These are phyloP conservation scores for Mesembryanthemum crystallinum DNA, from an alignment of 148 eudicot genomes.

Conservation along the genomic window DNA sequence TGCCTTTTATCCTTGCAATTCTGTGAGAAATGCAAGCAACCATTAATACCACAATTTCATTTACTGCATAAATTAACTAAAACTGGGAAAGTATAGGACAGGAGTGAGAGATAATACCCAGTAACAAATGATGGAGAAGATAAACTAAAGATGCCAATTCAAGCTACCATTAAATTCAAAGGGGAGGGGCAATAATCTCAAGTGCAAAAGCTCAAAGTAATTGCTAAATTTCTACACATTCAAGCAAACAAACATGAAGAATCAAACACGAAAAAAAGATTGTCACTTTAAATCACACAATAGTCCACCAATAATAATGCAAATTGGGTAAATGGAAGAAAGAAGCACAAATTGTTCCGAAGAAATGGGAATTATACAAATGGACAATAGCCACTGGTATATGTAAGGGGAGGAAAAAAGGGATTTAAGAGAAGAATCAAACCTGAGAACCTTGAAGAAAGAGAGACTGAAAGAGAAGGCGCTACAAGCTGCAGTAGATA, in stretches of 20 bases:
- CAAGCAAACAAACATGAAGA: not conserved
- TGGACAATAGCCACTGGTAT: not conserved
- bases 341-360: not conserved
- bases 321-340: not conserved
- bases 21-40: constrained; percentile 6
- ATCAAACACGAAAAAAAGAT: not conserved
- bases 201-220: not conserved
- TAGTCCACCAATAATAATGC: no score
- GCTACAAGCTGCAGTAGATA: not conserved
- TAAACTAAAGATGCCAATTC: not conserved
- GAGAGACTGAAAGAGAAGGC: no score
- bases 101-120: not conserved
- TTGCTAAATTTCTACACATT: not conserved
- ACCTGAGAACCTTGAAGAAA: not conserved
- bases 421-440: not conserved
- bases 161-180: not conserved
- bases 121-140: not conserved
- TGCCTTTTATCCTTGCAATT: constrained; percentile 10
- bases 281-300: not conserved
- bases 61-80: not conserved
- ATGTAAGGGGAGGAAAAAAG: not conserved
- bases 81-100: not conserved
- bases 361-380: not conserved
- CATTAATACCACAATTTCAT: constrained; percentile 1
- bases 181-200: not conserved